Percentiles rank a stretch among this genome's conserved stretches.
phyloP scores from a whole-genome alignment of 2,329 filamentous ascomycete genomes.

The Scedosporium apiospermum region DNA sequence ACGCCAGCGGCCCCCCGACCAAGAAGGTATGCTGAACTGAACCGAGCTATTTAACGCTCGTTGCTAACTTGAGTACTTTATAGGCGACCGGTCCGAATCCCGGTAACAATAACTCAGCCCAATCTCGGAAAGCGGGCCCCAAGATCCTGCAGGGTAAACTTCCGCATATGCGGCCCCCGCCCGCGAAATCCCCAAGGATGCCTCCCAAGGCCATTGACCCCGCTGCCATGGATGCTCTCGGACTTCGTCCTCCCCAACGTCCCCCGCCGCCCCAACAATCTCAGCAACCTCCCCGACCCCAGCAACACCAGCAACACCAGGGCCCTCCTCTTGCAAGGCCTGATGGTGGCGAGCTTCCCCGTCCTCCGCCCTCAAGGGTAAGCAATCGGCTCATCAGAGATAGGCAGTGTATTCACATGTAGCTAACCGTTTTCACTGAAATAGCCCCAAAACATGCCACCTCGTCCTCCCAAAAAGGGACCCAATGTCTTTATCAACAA shows the following conservation, averaged over 20 bases:
- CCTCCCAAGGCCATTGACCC: slow-evolving; percentile 26
- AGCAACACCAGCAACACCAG: not conserved
- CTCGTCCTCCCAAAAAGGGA: not conserved
- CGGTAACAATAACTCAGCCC: slow-evolving; percentile 16
- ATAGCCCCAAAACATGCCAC: not conserved
- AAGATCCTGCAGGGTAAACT: slow-evolving; percentile 4
- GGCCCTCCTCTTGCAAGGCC: not conserved
- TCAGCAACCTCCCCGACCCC: not conserved
- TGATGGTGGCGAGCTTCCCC: not conserved
- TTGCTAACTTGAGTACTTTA: slow-evolving; percentile 11
- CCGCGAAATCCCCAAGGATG: not conserved
- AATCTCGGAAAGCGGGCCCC: not conserved
- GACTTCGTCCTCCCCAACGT: slow-evolving; percentile 35
- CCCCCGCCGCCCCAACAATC: slow-evolving; percentile 16
- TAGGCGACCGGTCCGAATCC: slow-evolving; percentile 18
- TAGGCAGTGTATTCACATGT: not conserved
- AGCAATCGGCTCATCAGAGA: not conserved
- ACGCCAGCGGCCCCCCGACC: slow-evolving; percentile 16
- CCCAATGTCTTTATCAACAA: slow-evolving; percentile 3
- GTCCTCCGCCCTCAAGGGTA: not conserved
- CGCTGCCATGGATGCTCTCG: slow-evolving; percentile 42
- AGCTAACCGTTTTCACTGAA: not conserved
- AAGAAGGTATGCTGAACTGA: slow-evolving; percentile 29
- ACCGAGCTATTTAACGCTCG: not conserved
- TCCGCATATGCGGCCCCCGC: not conserved